These are phyloP conservation scores for Solanum neorickii DNA, from an alignment of 257 asterid species.

Conservation along the genomic window DNA sequence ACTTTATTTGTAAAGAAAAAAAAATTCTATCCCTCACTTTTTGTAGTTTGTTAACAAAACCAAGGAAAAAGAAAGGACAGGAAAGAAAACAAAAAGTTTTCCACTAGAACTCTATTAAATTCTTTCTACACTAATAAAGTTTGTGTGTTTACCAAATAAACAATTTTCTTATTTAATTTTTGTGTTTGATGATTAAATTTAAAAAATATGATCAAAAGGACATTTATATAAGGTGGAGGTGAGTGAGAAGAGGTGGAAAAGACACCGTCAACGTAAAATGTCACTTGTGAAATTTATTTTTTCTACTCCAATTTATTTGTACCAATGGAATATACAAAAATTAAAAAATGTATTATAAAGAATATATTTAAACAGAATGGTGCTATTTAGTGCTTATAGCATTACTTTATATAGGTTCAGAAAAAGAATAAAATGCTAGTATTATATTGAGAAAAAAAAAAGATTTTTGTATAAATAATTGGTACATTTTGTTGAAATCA, in stretches of 20 bases:
- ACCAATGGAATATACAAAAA: background rate
- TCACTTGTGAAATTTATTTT: no score
- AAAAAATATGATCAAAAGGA: background rate
- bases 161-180: background rate
- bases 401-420: background rate
- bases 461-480: background rate
- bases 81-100: background rate
- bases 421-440: background rate
- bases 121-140: background rate
- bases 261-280: background rate
- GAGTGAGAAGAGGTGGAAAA: background rate
- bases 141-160: background rate
- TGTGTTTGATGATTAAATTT: background rate
- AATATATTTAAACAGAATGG: background rate
- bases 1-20: background rate
- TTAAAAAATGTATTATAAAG: no score
- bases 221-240: background rate
- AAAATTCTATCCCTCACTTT: background rate
- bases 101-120: background rate
- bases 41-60: background rate
- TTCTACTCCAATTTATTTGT: no score
- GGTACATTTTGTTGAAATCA: background rate
- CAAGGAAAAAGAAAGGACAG: background rate
- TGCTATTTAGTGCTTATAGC: background rate
- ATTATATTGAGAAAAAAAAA: background rate